Conservation (phyloP, 768 basidiomycete species). For the Crucibulum laeve region DNA sequence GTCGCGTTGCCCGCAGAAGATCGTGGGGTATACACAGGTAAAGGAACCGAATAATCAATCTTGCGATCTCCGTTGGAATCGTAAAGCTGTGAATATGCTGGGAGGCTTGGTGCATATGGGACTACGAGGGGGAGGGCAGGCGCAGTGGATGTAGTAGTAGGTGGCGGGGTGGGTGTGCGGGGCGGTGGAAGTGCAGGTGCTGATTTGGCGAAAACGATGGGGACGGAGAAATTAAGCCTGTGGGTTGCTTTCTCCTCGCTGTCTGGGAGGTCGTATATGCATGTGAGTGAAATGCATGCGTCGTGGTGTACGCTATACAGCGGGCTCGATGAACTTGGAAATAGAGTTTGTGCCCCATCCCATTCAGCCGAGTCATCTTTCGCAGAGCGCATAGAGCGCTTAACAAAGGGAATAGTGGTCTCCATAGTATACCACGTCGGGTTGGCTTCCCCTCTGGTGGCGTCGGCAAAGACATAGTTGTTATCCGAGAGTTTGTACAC, state of each 20-base stretch:
- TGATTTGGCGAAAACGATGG: conserved; percentile 44
- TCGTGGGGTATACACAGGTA: conserved; percentile 59
- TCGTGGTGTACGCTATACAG: conserved; percentile 55
- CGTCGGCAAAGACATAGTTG: conserved; percentile 44
- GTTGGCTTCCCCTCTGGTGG: conserved; percentile 22
- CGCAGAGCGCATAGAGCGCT: conserved; percentile 14
- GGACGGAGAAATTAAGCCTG: conserved; percentile 39
- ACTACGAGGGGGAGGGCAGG: conserved; percentile 1
- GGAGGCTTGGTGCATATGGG: conserved; percentile 34
- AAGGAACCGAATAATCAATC: conserved; percentile 58
- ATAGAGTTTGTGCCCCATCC: conserved; percentile 32
- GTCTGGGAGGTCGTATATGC: conserved; percentile 47
- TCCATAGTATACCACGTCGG: conserved; percentile 60
- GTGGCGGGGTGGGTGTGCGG: conserved; percentile 7
- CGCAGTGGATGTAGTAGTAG: conserved; percentile 12
- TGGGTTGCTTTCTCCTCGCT: conserved; percentile 25
- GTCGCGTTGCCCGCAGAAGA: not conserved
- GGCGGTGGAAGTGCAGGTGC: conserved; percentile 17
- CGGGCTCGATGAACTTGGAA: conserved; percentile 47
- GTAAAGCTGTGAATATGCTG: conserved; percentile 78
- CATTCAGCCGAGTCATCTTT: conserved; percentile 29
- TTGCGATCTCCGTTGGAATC: conserved; percentile 69
- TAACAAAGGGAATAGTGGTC: conserved; percentile 44
- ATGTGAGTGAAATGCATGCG: conserved; percentile 46
- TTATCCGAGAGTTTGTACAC: conserved; percentile 43